phyloP scores from a whole-genome alignment of 2,329 filamentous ascomycete genomes.

The Corniculantispora saksenae region DNA sequence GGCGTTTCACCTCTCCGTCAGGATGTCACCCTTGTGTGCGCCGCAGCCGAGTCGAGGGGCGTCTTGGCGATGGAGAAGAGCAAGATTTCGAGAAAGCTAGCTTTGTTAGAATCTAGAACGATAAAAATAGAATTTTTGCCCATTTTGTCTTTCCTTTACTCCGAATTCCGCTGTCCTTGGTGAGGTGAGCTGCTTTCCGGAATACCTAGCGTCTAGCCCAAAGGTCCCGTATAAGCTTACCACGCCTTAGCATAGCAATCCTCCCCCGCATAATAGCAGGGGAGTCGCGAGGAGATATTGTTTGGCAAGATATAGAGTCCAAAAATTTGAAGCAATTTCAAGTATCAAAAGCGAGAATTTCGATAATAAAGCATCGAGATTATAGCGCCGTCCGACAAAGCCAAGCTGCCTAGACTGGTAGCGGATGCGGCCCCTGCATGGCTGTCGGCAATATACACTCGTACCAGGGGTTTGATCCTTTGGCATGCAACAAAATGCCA shows the following conservation, averaged over 20 bases:
- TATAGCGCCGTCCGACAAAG: constrained; percentile 3
- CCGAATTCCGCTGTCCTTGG: background rate
- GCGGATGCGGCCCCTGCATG: background rate
- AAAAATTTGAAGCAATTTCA: background rate
- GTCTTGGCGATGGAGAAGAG: background rate
- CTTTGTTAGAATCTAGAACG: background rate
- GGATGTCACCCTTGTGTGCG: background rate
- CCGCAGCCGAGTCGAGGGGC: background rate
- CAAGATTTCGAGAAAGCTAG: background rate
- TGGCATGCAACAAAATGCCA: no score
- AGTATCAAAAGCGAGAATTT: background rate
- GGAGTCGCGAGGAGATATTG: background rate
- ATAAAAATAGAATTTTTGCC: background rate
- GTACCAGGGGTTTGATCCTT: background rate
- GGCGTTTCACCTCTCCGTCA: constrained; percentile 17
- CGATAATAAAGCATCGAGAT: background rate
- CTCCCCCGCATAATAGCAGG: background rate
- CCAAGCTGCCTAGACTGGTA: background rate
- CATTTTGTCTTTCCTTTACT: background rate
- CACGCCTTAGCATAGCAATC: background rate
- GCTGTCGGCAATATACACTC: background rate
- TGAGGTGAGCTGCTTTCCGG: background rate
- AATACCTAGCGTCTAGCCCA: background rate
- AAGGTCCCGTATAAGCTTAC: background rate
- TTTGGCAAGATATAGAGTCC: background rate